Percentiles rank a stretch among this genome's conserved stretches.
These are phyloP conservation scores for Senecio squalidus DNA, from an alignment of 140 eudicot genomes.

Conservation along the genomic window DNA sequence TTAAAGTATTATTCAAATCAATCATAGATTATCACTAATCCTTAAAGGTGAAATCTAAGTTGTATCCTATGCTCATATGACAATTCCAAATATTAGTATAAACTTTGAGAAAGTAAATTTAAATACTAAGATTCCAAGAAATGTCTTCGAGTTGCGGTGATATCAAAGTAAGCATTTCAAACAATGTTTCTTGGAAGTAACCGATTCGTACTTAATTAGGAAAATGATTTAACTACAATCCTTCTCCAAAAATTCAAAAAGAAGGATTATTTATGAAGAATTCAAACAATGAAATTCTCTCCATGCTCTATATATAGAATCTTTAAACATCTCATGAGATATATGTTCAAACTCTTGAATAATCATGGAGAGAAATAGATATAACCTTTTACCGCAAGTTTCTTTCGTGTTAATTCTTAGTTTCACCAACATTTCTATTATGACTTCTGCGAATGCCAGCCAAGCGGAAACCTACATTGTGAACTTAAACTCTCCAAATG, in stretches of 20 bases:
- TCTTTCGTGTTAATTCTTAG: not conserved
- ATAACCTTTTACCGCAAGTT: not conserved
- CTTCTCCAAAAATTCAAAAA: not conserved
- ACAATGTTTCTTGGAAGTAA: not conserved
- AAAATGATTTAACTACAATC: not conserved
- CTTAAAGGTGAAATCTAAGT: too few species aligned
- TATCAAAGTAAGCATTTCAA: slow-evolving; percentile 2
- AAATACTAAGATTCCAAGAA: too few species aligned
- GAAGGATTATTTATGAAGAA: not conserved
- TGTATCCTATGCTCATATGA: slow-evolving; percentile 7
- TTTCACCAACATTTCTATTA: not conserved
- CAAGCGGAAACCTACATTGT: slow-evolving; percentile 5
- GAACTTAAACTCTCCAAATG: not conserved
- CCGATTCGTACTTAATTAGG: not conserved
- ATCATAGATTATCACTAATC: too few species aligned
- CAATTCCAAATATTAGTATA: too few species aligned
- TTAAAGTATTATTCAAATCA: too few species aligned
- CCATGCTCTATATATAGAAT: not conserved
- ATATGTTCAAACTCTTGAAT: not conserved
- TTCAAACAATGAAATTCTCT: not conserved
- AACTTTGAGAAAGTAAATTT: too few species aligned
- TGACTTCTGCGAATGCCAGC: slow-evolving; percentile 1
- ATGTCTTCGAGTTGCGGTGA: slow-evolving; percentile 2
- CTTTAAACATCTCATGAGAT: not conserved
- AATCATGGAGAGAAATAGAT: slow-evolving; percentile 1